Evolutionary conservation across 2,329 filamentous ascomycete genomes (phyloP).

Genomic region (Aspergillus quadrilineatus): DNA sequence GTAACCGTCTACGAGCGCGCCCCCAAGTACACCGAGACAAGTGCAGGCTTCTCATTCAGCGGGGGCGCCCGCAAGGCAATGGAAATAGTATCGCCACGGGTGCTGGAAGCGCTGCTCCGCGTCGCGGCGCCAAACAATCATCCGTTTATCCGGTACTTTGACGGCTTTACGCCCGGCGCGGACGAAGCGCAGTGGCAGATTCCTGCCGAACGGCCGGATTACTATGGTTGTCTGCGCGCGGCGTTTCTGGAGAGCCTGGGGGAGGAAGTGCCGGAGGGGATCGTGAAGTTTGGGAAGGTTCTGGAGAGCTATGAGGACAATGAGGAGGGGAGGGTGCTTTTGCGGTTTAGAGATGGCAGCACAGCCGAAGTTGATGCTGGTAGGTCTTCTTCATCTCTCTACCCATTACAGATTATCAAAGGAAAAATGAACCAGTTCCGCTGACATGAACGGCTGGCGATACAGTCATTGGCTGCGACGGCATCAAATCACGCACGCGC

Average conservation of each 20-base stretch:
- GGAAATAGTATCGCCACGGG: neutral
- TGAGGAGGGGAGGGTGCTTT: neutral
- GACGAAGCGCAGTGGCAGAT: neutral
- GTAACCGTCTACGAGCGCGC: slow-evolving; percentile 10
- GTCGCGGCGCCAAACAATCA: neutral
- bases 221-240: neutral
- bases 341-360: neutral
- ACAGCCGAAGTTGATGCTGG: slow-evolving; percentile 1
- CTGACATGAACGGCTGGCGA: neutral
- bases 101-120: neutral
- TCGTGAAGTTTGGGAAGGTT: neutral
- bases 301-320: neutral
- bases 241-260: neutral
- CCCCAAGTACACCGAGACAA: neutral
- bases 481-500: slow-evolving; percentile 58
- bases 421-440: no score
- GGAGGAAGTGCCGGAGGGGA: neutral
- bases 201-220: neutral
- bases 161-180: neutral
- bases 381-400: neutral
- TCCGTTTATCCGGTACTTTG: neutral
- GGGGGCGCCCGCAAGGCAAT: neutral
- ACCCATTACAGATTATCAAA: no score
- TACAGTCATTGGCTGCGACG: slow-evolving; percentile 57
- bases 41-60: slow-evolving; percentile 9